Evolutionary conservation across 225 moss, liverwort and hornwort genomes (phyloP).

Genomic region (Physcomitrellopsis africana): DNA sequence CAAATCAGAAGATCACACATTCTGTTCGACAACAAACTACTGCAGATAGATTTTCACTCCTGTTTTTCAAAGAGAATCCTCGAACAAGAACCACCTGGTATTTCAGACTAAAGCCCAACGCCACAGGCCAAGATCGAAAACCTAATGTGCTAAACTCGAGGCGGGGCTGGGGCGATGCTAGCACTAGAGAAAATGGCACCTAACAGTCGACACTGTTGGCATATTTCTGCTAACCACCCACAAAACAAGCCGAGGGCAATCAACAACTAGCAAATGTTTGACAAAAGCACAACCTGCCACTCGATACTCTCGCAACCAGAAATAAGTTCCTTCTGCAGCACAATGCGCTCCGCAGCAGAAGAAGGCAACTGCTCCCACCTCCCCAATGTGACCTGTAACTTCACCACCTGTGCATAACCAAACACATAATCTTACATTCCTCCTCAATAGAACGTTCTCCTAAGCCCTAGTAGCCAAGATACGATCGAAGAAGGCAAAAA

Average conservation of each 20-base stretch:
- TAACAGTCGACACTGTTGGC: background rate
- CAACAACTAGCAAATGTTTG: background rate
- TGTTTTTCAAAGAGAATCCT: background rate
- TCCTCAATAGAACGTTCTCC: no score
- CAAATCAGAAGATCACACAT: no score
- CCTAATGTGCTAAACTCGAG: slow-evolving; percentile 9
- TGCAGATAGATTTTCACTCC: background rate
- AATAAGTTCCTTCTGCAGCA: slow-evolving; percentile 66
- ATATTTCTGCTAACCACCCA: slow-evolving; percentile 1
- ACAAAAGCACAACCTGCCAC: slow-evolving; percentile 66
- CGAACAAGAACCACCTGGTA: background rate
- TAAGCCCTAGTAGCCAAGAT: background rate
- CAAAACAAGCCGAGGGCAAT: background rate
- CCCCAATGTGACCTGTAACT: slow-evolving; percentile 53
- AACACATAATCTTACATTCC: background rate
- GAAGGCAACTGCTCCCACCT: slow-evolving; percentile 74
- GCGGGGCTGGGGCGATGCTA: slow-evolving; percentile 7
- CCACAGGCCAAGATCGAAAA: background rate
- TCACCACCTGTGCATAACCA: slow-evolving; percentile 45
- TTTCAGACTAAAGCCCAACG: background rate
- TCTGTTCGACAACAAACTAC: slow-evolving; percentile 4
- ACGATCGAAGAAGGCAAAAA: background rate
- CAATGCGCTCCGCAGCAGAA: slow-evolving; percentile 57
- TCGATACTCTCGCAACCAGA: slow-evolving; percentile 75
- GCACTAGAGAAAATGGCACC: background rate